These are phyloP conservation scores for Penicillium roqueforti DNA, from an alignment of 495 filamentous ascomycete genomes.

Conservation along the genomic window DNA sequence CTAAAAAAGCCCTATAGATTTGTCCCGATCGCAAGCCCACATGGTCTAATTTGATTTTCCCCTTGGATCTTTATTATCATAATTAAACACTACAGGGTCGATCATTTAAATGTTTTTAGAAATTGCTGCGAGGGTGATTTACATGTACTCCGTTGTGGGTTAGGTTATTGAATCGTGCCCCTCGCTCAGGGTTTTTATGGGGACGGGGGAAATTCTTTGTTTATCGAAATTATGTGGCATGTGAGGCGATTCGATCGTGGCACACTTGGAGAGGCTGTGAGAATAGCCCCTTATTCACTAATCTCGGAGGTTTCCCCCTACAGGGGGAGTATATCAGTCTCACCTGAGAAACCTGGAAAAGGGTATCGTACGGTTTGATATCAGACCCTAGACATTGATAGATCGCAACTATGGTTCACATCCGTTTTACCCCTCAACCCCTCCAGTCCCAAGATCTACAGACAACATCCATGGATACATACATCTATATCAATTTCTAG, in stretches of 20 bases:
- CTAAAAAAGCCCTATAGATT: slow-evolving; percentile 11
- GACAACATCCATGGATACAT: neutral
- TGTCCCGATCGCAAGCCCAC: slow-evolving; percentile 17
- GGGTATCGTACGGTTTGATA: too few relatives aligned
- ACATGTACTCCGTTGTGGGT: neutral
- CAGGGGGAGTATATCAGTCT: neutral
- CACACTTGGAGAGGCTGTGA: neutral
- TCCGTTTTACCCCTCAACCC: slow-evolving; percentile 4
- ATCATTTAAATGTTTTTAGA: slow-evolving; percentile 1
- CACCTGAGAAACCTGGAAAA: too few relatives aligned
- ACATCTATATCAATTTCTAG: neutral
- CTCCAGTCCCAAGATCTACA: neutral
- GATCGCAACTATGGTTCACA: slow-evolving; percentile 7
- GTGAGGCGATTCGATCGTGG: slow-evolving; percentile 4
- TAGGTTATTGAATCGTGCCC: slow-evolving; percentile 6
- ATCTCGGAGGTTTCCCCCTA: neutral
- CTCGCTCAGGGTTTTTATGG: slow-evolving; percentile 4
- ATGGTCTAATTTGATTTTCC: slow-evolving; percentile 11
- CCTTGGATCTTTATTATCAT: slow-evolving; percentile 2
- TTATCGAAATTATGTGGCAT: slow-evolving; percentile 7
- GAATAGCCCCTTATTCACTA: slow-evolving; percentile 5
- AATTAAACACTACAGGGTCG: slow-evolving; percentile 5
- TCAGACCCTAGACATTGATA: neutral
- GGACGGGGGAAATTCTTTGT: slow-evolving; percentile 1
- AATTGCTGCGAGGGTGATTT: slow-evolving; percentile 5